phyloP scores from a whole-genome alignment of 192 early-diverging fungal species.

The Phlyctochytrium planicorne region DNA sequence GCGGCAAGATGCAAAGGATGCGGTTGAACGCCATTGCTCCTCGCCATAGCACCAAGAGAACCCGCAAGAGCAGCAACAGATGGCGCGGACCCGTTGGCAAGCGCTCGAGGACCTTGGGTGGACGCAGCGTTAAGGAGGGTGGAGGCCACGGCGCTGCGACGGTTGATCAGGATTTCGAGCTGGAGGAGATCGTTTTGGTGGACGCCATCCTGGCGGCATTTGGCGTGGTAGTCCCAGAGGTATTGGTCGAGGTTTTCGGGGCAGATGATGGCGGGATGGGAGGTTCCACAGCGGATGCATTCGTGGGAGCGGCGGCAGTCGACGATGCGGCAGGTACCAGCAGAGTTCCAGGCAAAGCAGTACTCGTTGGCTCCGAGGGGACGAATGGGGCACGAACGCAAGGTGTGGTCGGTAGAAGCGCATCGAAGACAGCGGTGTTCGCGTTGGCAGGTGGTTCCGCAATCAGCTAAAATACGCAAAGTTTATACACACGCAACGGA shows the following conservation, averaged over 20 bases:
- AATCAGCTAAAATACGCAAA: constrained; percentile 14
- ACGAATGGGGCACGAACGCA: constrained; percentile 31
- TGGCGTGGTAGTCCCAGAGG: constrained; percentile 22
- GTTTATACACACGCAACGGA: constrained; percentile 7
- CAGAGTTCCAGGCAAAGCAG: constrained; percentile 38
- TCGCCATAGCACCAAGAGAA: not conserved
- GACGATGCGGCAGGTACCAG: constrained; percentile 30
- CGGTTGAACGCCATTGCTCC: not conserved
- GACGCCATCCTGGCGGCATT: constrained; percentile 25
- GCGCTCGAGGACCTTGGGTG: too few relatives aligned
- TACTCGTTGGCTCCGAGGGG: constrained; percentile 29
- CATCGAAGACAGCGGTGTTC: constrained; percentile 36
- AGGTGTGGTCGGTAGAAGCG: constrained; percentile 27
- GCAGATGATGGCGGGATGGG: constrained; percentile 33
- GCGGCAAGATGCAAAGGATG: constrained; percentile 4
- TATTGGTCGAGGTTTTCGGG: constrained; percentile 35
- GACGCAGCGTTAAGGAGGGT: too few relatives aligned
- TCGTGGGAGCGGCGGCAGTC: constrained; percentile 33
- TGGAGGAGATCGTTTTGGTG: constrained; percentile 16
- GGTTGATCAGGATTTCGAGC: constrained; percentile 26
- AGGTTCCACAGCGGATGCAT: constrained; percentile 33
- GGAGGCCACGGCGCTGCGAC: constrained; percentile 7
- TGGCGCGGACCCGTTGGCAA: not conserved
- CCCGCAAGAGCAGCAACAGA: not conserved
- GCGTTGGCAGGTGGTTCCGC: constrained; percentile 22